Conservation (phyloP, 2,329 filamentous ascomycete species). For the Fusarium redolens region DNA sequence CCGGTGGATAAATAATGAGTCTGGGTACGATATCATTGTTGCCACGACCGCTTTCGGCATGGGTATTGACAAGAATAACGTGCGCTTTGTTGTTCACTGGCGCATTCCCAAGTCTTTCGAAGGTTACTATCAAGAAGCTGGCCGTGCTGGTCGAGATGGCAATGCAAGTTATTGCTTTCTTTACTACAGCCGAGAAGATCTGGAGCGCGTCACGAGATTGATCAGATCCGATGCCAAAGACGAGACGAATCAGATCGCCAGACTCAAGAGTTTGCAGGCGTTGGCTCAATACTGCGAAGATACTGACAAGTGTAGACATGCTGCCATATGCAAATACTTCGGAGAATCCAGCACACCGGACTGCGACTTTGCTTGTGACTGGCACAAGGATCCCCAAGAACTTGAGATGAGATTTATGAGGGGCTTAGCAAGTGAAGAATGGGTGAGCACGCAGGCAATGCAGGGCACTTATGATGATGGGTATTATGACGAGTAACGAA, state of each 20-base stretch:
- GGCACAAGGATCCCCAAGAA: conserved; percentile 74
- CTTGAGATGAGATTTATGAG: conserved; percentile 67
- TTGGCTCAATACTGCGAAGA: conserved; percentile 86
- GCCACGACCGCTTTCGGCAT: conserved; percentile 97
- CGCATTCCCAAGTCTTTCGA: conserved; percentile 94
- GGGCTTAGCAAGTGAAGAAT: conserved; percentile 70
- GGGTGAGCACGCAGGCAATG: conserved; percentile 71
- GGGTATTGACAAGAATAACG: conserved; percentile 96
- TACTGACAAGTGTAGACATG: conserved; percentile 78
- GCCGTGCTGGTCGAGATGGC: conserved; percentile 88
- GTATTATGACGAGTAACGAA: conserved; percentile 60
- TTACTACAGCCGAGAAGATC: conserved; percentile 90
- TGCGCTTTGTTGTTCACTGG: conserved; percentile 96
- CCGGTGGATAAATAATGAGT: conserved; percentile 77
- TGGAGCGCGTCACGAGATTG: conserved; percentile 76
- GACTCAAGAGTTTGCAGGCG: conserved; percentile 72
- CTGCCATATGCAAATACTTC: conserved; percentile 80
- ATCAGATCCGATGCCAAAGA: conserved; percentile 59
- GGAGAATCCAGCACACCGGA: conserved; percentile 69
- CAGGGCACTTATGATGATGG: conserved; percentile 68
- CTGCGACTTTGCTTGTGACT: conserved; percentile 82
- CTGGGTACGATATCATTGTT: conserved; percentile 90
- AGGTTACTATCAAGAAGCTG: conserved; percentile 95
- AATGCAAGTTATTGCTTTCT: conserved; percentile 88
- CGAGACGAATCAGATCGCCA: conserved; percentile 58